Evolutionary conservation across 1,284 basidiomycete species (phyloP).

Genomic region (Tetrapyrgos nigripes): DNA sequence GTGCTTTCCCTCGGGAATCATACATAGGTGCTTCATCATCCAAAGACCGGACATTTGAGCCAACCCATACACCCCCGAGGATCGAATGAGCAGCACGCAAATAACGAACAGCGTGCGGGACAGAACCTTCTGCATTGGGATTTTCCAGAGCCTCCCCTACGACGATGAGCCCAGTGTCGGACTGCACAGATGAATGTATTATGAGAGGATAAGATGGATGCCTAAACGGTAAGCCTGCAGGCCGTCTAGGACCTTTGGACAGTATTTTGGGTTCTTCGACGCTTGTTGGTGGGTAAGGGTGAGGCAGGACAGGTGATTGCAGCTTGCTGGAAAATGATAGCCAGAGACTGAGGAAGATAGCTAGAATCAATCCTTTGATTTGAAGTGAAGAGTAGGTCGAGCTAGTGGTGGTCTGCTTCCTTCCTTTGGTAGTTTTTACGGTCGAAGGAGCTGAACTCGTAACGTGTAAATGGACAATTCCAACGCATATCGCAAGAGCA

Average conservation of each 20-base stretch:
- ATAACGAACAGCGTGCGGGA: conserved; percentile 71
- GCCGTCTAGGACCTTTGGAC: neutral
- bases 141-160: conserved; percentile 64
- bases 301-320: conserved; percentile 59
- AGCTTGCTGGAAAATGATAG: conserved; percentile 42
- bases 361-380: conserved; percentile 37
- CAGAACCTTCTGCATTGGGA: neutral
- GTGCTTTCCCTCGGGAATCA: conserved; percentile 58
- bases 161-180: conserved; percentile 79
- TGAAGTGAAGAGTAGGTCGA: conserved; percentile 6
- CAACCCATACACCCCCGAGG: conserved; percentile 88
- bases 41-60: conserved; percentile 47
- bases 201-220: conserved; percentile 58
- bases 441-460: conserved; percentile 29
- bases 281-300: conserved; percentile 60
- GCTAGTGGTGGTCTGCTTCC: conserved; percentile 23
- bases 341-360: conserved; percentile 43
- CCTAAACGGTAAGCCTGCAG: neutral
- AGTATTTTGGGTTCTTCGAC: conserved; percentile 27
- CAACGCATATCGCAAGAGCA: neutral
- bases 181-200: conserved; percentile 73
- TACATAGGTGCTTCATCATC: conserved; percentile 46
- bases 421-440: conserved; percentile 25
- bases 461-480: conserved; percentile 27
- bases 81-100: conserved; percentile 89